These are phyloP conservation scores for Cladosporium sp. DNA, from an alignment of 2,329 filamentous ascomycete genomes.

Conservation along the genomic window DNA sequence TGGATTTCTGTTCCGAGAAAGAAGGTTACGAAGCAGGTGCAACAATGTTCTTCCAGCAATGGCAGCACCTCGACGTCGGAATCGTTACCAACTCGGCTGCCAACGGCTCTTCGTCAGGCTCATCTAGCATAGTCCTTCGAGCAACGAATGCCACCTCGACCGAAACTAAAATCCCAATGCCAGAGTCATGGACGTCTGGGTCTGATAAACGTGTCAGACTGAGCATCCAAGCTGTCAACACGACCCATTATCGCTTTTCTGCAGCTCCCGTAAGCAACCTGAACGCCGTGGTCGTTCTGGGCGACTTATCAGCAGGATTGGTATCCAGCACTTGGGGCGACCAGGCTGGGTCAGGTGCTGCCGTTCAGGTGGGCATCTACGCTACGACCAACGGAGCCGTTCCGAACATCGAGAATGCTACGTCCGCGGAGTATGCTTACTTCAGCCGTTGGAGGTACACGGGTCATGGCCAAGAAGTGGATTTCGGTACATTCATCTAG, in stretches of 20 bases:
- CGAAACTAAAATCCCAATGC: not conserved
- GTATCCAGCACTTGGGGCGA: conserved; percentile 28
- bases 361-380: conserved; percentile 50
- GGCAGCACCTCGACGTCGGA: conserved; percentile 49
- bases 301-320: conserved; percentile 10
- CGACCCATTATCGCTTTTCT: conserved; percentile 40
- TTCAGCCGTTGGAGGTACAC: conserved; percentile 47
- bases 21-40: conserved; percentile 50
- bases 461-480: conserved; percentile 32
- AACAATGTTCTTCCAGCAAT: conserved; percentile 50
- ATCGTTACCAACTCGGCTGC: conserved; percentile 12
- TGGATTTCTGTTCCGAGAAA: conserved; percentile 39
- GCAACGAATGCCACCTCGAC: not conserved
- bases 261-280: conserved; percentile 20
- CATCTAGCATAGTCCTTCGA: not conserved
- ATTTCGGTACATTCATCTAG: not conserved
- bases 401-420: conserved; percentile 25
- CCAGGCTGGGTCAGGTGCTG: conserved; percentile 29
- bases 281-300: conserved; percentile 18
- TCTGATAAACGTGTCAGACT: conserved; percentile 23
- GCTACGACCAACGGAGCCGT: conserved; percentile 46
- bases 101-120: not conserved
- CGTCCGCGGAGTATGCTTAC: conserved; percentile 43
- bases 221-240: conserved; percentile 39
- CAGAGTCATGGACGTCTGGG: conserved; percentile 3